Base-by-base conservation (phyloP, 2,329 filamentous ascomycete species). In the Trichothecium roseum region DNA sequence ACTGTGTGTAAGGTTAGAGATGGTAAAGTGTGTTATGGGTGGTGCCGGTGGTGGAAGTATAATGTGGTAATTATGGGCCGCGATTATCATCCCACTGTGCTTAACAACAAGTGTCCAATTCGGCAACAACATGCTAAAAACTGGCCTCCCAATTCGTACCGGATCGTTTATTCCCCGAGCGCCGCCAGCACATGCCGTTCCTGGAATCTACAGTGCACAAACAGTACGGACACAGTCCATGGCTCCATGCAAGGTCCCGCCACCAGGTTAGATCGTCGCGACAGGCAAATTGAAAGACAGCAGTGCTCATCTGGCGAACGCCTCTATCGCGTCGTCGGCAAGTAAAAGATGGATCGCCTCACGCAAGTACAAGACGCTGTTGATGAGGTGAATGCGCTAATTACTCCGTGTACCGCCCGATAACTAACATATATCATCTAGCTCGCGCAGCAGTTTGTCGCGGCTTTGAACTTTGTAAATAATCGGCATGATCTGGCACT, bases 321-420 rank as follows among this genome's bases (percentile, higher is more conserved):
- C n/a, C n/a, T n/a, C n/a, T n/a, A n/a, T n/a, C n/a, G 5, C 12
- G 30, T 20, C 33, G 39, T 22, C 29, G 17, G 30, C n/a, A 42
- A 57, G 43, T 6, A 86, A n/a, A n/a, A 86, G 78, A 72, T 72
- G 18, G 85, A 93, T 53, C 69, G 81, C 42, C 69, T 93, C 39
- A 89, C 85, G 2, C 84, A 91, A 56, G 68, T 91, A 39, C 85
- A 93, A 59, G 84, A 91, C 63, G 80, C 83, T 57, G 74, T 89
- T 41, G 84, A 91, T 51, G 78, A 87, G 69, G 84, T 84, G 62
- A 24, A 58, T 18, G 16, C 16, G 6, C 20, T 14, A 8, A 9
- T 15, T 6, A 15, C 9, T 18, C 20, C 20, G 10, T 6, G 6
- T 24, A 6, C 20, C 20, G 10, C 20, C 10, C 20, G 6, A 10